A percentile compares a stretch with the other conserved stretches of the same genome.
phyloP scores from a whole-genome alignment of 1,284 basidiomycete species.

The Schizophyllum commune region DNA sequence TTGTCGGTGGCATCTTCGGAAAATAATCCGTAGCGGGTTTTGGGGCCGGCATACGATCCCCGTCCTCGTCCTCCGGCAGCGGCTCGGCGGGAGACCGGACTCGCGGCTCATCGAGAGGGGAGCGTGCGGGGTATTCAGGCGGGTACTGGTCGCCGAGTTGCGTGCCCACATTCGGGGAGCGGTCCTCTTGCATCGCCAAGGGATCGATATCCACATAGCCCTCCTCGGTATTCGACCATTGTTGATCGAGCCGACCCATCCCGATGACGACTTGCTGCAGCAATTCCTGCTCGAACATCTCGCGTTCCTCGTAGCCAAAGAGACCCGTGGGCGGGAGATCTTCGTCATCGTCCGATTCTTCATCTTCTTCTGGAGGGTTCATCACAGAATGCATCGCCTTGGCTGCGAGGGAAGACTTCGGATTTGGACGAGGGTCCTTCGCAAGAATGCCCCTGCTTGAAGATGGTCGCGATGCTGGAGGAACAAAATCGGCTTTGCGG shows the following conservation, averaged over 20 bases:
- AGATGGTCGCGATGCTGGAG: conserved; percentile 5
- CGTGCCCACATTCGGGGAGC: not conserved
- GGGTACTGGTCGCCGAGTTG: not conserved
- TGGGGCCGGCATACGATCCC: not conserved
- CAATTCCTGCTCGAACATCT: conserved; percentile 72
- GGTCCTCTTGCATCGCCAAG: not conserved
- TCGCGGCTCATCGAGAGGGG: not conserved
- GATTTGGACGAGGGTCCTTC: conserved; percentile 2
- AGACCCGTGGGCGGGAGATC: conserved; percentile 29
- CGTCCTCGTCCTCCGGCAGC: not conserved
- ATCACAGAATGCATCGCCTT: not conserved
- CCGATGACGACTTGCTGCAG: conserved; percentile 81
- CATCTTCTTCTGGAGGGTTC: conserved; percentile 13
- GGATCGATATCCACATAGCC: conserved; percentile 10
- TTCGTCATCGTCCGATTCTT: conserved; percentile 24
- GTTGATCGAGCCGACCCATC: conserved; percentile 70
- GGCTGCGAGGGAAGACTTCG: not conserved
- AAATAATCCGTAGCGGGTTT: not conserved
- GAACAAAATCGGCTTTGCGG: conserved; percentile 7
- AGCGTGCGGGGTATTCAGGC: not conserved
- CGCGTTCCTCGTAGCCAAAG: conserved; percentile 49
- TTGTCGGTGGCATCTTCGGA: not conserved
- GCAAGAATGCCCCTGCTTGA: not conserved
- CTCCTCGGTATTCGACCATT: conserved; percentile 22
- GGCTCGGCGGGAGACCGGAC: not conserved